Evolutionary conservation across 108 stramenopile genomes (phyloP), one percentile per base, ranked within the genome.

Genomic region (Fistulifera solaris): DNA sequence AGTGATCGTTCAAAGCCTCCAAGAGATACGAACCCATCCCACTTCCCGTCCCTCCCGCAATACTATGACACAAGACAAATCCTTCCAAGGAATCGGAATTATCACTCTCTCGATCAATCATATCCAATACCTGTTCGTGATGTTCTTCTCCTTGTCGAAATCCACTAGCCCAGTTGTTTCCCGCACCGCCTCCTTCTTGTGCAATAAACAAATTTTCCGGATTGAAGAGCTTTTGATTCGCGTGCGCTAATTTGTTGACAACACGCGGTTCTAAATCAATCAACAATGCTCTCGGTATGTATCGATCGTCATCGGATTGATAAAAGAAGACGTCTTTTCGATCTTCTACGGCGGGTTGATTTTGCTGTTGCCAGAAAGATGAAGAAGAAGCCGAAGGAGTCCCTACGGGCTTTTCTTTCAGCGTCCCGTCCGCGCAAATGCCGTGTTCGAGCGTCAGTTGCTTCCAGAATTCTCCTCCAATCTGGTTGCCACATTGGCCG

Each of bases 401-500:
- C 56, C 22, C n/a, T 39, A 26, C 27, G 13, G 51, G 61, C 15
- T 68, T 56, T 43, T 84, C 78, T 48, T 62, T 50, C 16, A 95
- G 79, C 15, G 93, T 79, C 6, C 98, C 98, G 59, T 98, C 96
- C 12, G 18, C 53, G 27, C 76, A 68, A 56, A 99, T 98, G 26
- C 98, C 98, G 58, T 99, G 98, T 67, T 99, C 98, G 48, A 94
- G 72, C 71, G 94, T 96, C 6, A 99, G 83, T 64, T 98, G 96
- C 64, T 97, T 98, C 98, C 98, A 99, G 65, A 99, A 99, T 71
- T 99, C 98, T 24, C 80, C 79, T 0, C 96, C 98, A 50, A 99
- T 98, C 72, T 99, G 96, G 62, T 99, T 99, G 54, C 98, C 98
- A 67, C 98, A 99, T 75, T 99, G 98, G 25, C 98, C 98, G 18